Evolutionary conservation across 148 eudicot species (phyloP).

Genomic region (Vaccinium vitisidaea): DNA sequence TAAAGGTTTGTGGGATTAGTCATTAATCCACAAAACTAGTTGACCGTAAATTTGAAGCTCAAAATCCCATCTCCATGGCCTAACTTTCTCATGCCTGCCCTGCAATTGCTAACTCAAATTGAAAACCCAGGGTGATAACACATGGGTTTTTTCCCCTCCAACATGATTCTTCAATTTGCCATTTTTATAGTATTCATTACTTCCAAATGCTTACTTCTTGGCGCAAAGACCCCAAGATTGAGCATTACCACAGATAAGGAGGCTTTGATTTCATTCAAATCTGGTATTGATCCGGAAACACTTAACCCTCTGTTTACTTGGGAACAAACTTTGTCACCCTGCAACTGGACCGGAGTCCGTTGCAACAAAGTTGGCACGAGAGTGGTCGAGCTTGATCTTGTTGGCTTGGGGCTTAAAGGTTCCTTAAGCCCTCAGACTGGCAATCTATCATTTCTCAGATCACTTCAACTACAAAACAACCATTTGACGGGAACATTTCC

Average conservation of each 20-base stretch:
- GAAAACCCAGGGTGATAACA: background rate
- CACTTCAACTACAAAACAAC: conserved; percentile 28
- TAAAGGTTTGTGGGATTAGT: too few relatives aligned
- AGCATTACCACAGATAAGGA: conserved; percentile 27
- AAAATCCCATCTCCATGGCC: background rate
- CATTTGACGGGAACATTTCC: too few relatives aligned
- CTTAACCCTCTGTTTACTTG: conserved; percentile 1
- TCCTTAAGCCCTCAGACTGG: too few relatives aligned
- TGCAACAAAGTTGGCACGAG: conserved; percentile 22
- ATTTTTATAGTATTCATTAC: background rate
- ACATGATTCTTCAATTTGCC: background rate
- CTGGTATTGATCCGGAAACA: background rate
- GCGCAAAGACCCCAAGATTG: background rate
- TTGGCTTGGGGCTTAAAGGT: too few relatives aligned
- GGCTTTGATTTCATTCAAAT: conserved; percentile 24
- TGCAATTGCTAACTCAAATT: background rate
- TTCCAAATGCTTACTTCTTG: background rate
- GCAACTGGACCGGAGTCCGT: conserved; percentile 35
- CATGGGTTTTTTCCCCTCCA: background rate
- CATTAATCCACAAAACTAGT: too few relatives aligned
- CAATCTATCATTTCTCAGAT: conserved; percentile 29
- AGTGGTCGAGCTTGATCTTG: conserved; percentile 12
- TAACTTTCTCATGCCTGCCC: background rate
- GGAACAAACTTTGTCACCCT: conserved; percentile 29
- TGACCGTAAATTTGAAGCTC: background rate